phyloP scores from a whole-genome alignment of 2,329 filamentous ascomycete species.

The Monosporascus cannonballus region DNA sequence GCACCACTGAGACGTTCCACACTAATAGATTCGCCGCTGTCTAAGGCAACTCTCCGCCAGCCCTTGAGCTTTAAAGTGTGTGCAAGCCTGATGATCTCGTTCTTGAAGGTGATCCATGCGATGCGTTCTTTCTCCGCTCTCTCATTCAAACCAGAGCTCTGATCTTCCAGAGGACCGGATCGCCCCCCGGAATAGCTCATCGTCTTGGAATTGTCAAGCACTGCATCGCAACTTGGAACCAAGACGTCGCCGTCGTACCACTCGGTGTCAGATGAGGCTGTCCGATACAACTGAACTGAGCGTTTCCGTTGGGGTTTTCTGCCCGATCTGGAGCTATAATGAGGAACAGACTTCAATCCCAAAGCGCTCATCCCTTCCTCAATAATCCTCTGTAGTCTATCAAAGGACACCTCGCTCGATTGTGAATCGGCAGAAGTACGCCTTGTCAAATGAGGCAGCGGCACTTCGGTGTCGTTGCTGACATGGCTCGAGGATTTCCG shows the following conservation, averaged over 20 bases:
- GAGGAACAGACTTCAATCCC: conserved; percentile 41
- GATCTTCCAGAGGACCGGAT: conserved; percentile 32
- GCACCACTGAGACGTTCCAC: conserved; percentile 82
- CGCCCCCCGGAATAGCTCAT: conserved; percentile 63
- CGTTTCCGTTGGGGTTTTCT: conserved; percentile 33
- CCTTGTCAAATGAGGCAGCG: conserved; percentile 17
- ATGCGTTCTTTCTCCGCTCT: conserved; percentile 62
- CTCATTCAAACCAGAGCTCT: conserved; percentile 34
- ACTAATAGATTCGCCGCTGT: conserved; percentile 59
- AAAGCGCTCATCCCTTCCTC: conserved; percentile 57
- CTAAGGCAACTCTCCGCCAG: conserved; percentile 77
- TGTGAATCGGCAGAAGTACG: conserved; percentile 58
- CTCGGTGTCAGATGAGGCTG: conserved; percentile 77
- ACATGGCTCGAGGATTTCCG: conserved; percentile 35
- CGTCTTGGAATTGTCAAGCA: conserved; percentile 86
- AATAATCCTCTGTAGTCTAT: conserved; percentile 74
- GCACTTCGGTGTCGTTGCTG: conserved; percentile 12
- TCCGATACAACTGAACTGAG: conserved; percentile 35
- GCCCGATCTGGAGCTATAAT: conserved; percentile 36
- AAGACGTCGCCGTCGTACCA: conserved; percentile 71
- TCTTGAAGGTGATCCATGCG: conserved; percentile 83
- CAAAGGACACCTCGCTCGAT: conserved; percentile 66
- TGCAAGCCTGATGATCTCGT: conserved; percentile 80
- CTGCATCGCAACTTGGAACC: conserved; percentile 79
- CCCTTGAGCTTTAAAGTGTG: conserved; percentile 88